Evolutionary conservation across 768 basidiomycete genomes (phyloP).

Genomic region (Tulasnella sp.): DNA sequence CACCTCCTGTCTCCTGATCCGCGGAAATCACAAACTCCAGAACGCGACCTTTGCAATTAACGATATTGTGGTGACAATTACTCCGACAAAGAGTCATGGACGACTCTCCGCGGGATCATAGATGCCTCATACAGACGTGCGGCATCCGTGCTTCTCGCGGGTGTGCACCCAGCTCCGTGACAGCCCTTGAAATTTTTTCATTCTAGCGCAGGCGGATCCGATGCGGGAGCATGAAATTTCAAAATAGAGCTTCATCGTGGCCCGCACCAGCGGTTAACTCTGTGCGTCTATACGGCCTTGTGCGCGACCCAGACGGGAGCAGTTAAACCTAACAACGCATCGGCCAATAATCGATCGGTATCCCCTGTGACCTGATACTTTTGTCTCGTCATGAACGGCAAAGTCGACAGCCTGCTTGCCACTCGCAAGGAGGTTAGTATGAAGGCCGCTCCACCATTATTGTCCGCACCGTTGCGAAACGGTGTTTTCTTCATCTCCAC

Average conservation of each 20-base stretch:
- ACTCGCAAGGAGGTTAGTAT: not conserved
- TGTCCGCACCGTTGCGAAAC: not conserved
- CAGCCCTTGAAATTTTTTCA: not conserved
- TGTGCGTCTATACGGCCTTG: conserved; percentile 25
- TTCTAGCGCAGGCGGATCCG: conserved; percentile 6
- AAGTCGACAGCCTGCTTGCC: conserved; percentile 5
- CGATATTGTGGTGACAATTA: not conserved
- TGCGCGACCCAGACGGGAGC: conserved; percentile 4
- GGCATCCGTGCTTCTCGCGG: conserved; percentile 14
- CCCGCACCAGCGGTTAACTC: conserved; percentile 23
- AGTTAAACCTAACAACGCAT: conserved; percentile 13
- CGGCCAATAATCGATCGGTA: conserved; percentile 13
- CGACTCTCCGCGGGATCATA: conserved; percentile 7
- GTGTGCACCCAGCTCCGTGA: not conserved
- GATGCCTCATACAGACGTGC: not conserved
- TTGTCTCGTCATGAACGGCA: conserved; percentile 4
- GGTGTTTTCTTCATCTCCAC: conserved; percentile 19
- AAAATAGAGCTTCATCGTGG: conserved; percentile 20
- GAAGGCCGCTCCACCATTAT: not conserved
- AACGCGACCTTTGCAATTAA: conserved; percentile 8
- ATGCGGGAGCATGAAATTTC: conserved; percentile 17
- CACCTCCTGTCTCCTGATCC: conserved; percentile 14
- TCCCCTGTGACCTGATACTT: conserved; percentile 6
- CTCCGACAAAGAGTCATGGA: conserved; percentile 8
- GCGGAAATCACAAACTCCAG: conserved; percentile 17